Percentiles rank a stretch among this genome's conserved stretches.
Evolutionary conservation across 2,329 filamentous ascomycete genomes (phyloP).

Genomic region (Metarhizium humberi): DNA sequence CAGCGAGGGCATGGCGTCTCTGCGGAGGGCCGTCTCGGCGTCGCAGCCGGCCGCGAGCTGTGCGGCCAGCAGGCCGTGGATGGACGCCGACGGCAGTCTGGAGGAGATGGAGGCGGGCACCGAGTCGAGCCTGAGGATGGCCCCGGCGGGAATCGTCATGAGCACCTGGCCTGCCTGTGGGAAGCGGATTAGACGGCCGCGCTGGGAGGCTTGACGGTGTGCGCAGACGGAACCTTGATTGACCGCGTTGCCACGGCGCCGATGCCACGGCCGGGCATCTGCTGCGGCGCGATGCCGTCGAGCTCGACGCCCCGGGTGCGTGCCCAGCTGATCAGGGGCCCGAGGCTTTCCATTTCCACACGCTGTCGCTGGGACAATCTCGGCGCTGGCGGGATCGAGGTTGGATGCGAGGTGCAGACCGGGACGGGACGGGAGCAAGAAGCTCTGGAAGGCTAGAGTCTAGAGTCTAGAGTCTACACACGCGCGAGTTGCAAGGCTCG

Average conservation of each 20-base stretch:
- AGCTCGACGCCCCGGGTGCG: background rate
- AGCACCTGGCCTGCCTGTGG: constrained; percentile 42
- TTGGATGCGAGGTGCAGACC: too few species aligned
- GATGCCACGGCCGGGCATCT: background rate
- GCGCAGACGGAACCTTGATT: too few species aligned
- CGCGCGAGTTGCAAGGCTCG: too few species aligned
- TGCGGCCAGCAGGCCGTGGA: too few species aligned
- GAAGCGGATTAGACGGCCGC: background rate
- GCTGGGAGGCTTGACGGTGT: too few species aligned
- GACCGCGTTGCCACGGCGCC: too few species aligned
- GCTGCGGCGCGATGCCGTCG: background rate
- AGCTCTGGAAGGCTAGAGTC: too few species aligned
- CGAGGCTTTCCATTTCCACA: constrained; percentile 15
- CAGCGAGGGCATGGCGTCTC: constrained; percentile 1
- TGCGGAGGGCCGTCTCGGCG: background rate
- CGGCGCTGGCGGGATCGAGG: too few species aligned
- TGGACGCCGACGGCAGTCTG: too few species aligned
- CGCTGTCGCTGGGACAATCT: constrained; percentile 1
- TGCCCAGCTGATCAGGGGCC: background rate
- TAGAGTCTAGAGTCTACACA: too few species aligned
- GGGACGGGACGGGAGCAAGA: too few species aligned
- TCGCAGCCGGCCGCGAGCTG: constrained; percentile 36
- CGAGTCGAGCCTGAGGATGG: constrained; percentile 55
- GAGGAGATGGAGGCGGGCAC: too few species aligned
- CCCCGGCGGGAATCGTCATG: constrained; percentile 53